Evolutionary conservation across 257 asterid genomes (phyloP).

Genomic region (Gentiana dahurica): DNA sequence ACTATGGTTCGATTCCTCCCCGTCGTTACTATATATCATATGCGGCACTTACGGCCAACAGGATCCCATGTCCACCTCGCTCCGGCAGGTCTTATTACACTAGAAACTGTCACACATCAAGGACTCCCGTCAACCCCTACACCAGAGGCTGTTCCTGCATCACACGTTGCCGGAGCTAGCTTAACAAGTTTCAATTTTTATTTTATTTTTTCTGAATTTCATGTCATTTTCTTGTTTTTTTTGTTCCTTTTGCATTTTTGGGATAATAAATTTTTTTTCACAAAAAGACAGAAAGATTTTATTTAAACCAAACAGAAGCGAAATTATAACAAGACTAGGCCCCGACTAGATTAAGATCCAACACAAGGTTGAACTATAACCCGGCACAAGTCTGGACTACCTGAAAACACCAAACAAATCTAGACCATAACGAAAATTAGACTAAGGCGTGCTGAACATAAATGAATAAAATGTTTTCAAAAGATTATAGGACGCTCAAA

Average conservation of each 20-base stretch:
- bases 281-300: too few relatives aligned
- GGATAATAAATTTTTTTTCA: too few relatives aligned
- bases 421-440: too few relatives aligned
- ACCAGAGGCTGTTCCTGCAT: constrained; percentile 50
- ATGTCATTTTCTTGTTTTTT: background rate
- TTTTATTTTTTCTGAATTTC: background rate
- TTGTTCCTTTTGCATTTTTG: background rate
- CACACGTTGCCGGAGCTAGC: constrained; percentile 39
- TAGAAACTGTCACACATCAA: constrained; percentile 25
- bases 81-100: constrained; percentile 57
- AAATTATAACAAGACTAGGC: too few relatives aligned
- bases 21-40: constrained; percentile 39
- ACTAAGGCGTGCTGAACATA: too few relatives aligned
- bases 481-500: too few relatives aligned
- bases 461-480: too few relatives aligned
- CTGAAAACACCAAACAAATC: too few relatives aligned
- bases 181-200: background rate
- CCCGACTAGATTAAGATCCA: too few relatives aligned
- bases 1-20: constrained; percentile 14
- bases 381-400: too few relatives aligned
- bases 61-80: constrained; percentile 46
- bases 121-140: constrained; percentile 43
- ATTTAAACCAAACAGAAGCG: too few relatives aligned
- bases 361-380: too few relatives aligned
- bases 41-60: constrained; percentile 45